Percentiles rank a stretch among this genome's conserved stretches.
These are phyloP conservation scores for Mucor velutinosus DNA, from an alignment of 371 early-diverging fungal genomes.

Conservation along the genomic window DNA sequence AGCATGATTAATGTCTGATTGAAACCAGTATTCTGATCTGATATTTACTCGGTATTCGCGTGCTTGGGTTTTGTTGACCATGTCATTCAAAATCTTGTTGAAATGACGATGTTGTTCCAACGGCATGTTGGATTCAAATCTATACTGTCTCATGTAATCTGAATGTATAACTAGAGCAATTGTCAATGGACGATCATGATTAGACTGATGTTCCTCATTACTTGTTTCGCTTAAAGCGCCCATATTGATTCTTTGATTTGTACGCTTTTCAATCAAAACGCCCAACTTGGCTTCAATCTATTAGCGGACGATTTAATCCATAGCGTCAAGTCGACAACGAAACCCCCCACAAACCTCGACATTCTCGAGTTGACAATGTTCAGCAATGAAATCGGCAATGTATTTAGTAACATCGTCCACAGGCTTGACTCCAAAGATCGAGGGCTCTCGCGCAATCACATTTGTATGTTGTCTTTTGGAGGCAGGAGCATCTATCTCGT, in stretches of 20 bases:
- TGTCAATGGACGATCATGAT: background rate
- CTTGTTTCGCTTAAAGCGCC: slow-evolving; percentile 70
- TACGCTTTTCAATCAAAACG: slow-evolving; percentile 64
- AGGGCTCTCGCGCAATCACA: slow-evolving; percentile 21
- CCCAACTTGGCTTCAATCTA: slow-evolving; percentile 89
- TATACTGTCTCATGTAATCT: slow-evolving; percentile 19
- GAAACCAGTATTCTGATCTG: background rate
- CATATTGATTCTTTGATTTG: slow-evolving; percentile 58
- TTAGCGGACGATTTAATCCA: background rate
- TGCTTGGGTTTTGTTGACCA: slow-evolving; percentile 52
- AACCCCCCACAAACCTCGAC: slow-evolving; percentile 55
- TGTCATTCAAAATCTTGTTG: slow-evolving; percentile 66
- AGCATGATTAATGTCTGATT: background rate
- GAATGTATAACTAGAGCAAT: slow-evolving; percentile 5
- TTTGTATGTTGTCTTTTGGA: background rate
- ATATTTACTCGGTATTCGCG: slow-evolving; percentile 42
- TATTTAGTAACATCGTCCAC: slow-evolving; percentile 65
- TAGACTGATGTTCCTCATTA: slow-evolving; percentile 18
- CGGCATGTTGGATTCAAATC: slow-evolving; percentile 75
- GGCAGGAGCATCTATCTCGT: background rate
- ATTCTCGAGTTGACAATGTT: slow-evolving; percentile 54
- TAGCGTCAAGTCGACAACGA: background rate
- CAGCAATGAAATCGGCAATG: slow-evolving; percentile 63
- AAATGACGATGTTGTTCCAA: slow-evolving; percentile 67
- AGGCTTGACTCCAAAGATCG: slow-evolving; percentile 41